These are phyloP conservation scores for Leishmania mexicana DNA, from an alignment of 208 protist species.

Conservation along the genomic window DNA sequence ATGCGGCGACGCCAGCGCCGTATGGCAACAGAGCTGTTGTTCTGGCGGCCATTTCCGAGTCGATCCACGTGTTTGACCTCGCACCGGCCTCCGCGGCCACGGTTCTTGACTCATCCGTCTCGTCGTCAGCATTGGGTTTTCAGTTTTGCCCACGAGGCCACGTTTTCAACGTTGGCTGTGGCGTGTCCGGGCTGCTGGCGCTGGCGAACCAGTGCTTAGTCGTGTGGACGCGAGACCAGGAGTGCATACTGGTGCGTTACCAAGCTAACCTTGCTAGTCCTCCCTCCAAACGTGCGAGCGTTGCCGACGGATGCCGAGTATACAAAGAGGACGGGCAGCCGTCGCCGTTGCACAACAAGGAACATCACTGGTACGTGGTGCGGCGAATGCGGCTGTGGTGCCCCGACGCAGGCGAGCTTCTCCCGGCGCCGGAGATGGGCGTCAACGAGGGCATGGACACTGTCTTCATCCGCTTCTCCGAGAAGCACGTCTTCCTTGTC, in stretches of 20 bases:
- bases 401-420: slow-evolving; percentile 10
- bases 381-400: slow-evolving; percentile 29
- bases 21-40: slow-evolving; percentile 14
- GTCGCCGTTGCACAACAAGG: slow-evolving; percentile 24
- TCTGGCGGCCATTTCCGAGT: slow-evolving; percentile 32
- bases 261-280: slow-evolving; percentile 55
- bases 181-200: slow-evolving; percentile 46
- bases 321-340: slow-evolving; percentile 14
- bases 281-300: neutral
- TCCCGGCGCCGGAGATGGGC: slow-evolving; percentile 22
- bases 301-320: slow-evolving; percentile 4
- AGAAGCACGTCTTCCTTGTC: slow-evolving; percentile 25
- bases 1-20: slow-evolving; percentile 3
- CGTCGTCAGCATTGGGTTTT: neutral
- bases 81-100: neutral
- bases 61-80: slow-evolving; percentile 40
- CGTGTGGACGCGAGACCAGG: slow-evolving; percentile 58
- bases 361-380: slow-evolving; percentile 38
- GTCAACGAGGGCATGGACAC: slow-evolving; percentile 28
- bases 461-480: slow-evolving; percentile 30
- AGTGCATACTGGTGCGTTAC: slow-evolving; percentile 71
- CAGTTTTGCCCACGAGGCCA: slow-evolving; percentile 31
- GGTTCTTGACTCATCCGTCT: neutral
- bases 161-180: slow-evolving; percentile 52
- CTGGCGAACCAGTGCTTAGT: slow-evolving; percentile 75